Conservation (phyloP, 2,329 filamentous ascomycete genomes). For the Metarhizium sp. region DNA sequence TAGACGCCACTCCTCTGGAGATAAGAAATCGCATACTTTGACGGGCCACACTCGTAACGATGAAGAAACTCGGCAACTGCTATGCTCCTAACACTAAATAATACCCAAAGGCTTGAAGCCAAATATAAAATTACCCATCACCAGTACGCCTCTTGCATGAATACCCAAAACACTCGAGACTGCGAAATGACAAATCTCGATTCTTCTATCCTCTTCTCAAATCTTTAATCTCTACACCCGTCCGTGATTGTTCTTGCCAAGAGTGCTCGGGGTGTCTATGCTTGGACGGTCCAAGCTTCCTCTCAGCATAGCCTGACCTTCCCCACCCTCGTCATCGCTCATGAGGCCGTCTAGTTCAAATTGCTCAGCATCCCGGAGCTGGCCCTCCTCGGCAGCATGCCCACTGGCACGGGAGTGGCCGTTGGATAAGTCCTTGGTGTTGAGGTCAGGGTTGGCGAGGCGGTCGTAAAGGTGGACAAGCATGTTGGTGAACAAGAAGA, state of each 20-base stretch:
- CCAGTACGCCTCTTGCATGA: not conserved
- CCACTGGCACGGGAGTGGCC: slow-evolving; percentile 25
- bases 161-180: not conserved
- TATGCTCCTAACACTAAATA: not conserved
- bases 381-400: slow-evolving; percentile 37
- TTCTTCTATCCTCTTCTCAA: not conserved
- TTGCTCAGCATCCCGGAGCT: slow-evolving; percentile 73
- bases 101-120: not conserved
- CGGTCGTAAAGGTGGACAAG: slow-evolving; percentile 78
- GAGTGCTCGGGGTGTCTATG: slow-evolving; percentile 32
- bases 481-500: slow-evolving; percentile 87
- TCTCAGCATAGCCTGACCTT: slow-evolving; percentile 28
- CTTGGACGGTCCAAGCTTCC: slow-evolving; percentile 19
- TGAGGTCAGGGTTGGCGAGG: slow-evolving; percentile 27
- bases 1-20: too few relatives aligned
- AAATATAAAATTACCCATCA: not conserved
- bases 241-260: slow-evolving; percentile 23
- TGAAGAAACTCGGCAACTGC: not conserved
- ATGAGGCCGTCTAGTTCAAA: slow-evolving; percentile 89
- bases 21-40: not conserved
- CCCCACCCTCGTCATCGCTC: slow-evolving; percentile 74
- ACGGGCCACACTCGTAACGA: not conserved
- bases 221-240: slow-evolving; percentile 13
- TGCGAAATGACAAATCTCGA: not conserved
- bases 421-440: slow-evolving; percentile 27